These are phyloP conservation scores for Leersia perrieri DNA, from an alignment of 176 grass and related monocot genomes.

Conservation along the genomic window DNA sequence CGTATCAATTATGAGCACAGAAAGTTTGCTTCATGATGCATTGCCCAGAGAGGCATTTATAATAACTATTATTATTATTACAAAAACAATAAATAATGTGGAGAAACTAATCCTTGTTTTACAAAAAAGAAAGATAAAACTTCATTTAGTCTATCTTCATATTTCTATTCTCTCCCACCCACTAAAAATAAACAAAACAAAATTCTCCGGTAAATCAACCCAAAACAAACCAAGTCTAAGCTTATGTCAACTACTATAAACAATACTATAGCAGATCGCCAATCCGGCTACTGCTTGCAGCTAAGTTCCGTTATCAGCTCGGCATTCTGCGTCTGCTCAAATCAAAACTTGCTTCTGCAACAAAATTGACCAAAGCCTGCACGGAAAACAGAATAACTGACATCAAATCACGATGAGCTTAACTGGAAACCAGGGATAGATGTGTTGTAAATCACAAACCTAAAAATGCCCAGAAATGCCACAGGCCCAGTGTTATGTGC, in stretches of 20 bases:
- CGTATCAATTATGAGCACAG: not conserved
- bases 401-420: slow-evolving; percentile 20
- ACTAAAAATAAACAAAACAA: not conserved
- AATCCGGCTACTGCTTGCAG: not conserved
- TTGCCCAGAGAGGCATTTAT: slow-evolving; percentile 12
- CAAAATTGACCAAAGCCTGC: slow-evolving; percentile 34
- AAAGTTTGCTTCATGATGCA: not conserved
- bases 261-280: slow-evolving; percentile 35
- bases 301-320: slow-evolving; percentile 20
- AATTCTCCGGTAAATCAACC: slow-evolving; percentile 11
- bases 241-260: slow-evolving; percentile 31
- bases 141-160: slow-evolving; percentile 23
- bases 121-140: not conserved
- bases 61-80: slow-evolving; percentile 1
- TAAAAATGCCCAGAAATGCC: slow-evolving; percentile 35
- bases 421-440: not conserved
- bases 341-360: slow-evolving; percentile 42
- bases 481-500: not conserved
- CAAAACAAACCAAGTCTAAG: slow-evolving; percentile 28
- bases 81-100: slow-evolving; percentile 26
- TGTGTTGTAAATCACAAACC: slow-evolving; percentile 8
- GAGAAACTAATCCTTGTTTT: slow-evolving; percentile 25
- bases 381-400: slow-evolving; percentile 11
- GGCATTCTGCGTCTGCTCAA: slow-evolving; percentile 29
- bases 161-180: not conserved